Conservation (phyloP, 2,329 filamentous ascomycete genomes). For the Penicillium sp. region DNA sequence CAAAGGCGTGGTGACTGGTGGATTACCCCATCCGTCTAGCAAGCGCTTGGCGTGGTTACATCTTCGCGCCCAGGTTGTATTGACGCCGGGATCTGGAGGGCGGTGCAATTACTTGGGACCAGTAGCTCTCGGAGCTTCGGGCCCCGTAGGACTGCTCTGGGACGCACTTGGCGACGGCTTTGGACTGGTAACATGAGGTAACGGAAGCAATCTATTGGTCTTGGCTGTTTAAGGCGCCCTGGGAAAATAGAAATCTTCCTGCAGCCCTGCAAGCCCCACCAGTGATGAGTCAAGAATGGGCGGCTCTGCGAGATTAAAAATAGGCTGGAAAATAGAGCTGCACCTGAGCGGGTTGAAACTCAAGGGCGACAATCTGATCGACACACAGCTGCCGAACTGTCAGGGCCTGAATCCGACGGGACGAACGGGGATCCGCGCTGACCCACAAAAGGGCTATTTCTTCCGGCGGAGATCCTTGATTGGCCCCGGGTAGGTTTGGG, state of each 20-base stretch:
- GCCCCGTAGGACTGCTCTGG: not conserved
- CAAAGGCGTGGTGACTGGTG: not conserved
- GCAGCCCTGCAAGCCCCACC: not conserved
- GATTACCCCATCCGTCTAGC: slow-evolving; percentile 7
- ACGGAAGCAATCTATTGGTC: slow-evolving; percentile 6
- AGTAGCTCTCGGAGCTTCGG: not conserved
- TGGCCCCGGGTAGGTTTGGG: slow-evolving; percentile 16
- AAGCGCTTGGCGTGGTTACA: slow-evolving; percentile 8
- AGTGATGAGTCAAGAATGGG: not conserved
- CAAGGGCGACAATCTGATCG: slow-evolving; percentile 18
- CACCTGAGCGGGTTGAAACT: slow-evolving; percentile 15
- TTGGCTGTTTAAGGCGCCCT: slow-evolving; percentile 2
- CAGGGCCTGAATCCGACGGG: slow-evolving; percentile 7
- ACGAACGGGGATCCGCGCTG: slow-evolving; percentile 16
- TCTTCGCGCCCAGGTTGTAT: slow-evolving; percentile 9
- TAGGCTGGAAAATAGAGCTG: slow-evolving; percentile 10
- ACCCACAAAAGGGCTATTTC: slow-evolving; percentile 7
- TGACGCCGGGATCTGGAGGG: not conserved
- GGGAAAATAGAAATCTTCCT: not conserved
- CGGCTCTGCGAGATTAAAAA: slow-evolving; percentile 10
- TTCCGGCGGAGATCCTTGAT: slow-evolving; percentile 8
- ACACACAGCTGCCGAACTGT: slow-evolving; percentile 1
- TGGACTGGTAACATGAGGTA: slow-evolving; percentile 5
- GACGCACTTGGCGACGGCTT: slow-evolving; percentile 1
- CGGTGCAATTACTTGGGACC: not conserved